These are phyloP conservation scores for Colletotrichum viniferum DNA, from an alignment of 2,329 filamentous ascomycete species.

Conservation along the genomic window DNA sequence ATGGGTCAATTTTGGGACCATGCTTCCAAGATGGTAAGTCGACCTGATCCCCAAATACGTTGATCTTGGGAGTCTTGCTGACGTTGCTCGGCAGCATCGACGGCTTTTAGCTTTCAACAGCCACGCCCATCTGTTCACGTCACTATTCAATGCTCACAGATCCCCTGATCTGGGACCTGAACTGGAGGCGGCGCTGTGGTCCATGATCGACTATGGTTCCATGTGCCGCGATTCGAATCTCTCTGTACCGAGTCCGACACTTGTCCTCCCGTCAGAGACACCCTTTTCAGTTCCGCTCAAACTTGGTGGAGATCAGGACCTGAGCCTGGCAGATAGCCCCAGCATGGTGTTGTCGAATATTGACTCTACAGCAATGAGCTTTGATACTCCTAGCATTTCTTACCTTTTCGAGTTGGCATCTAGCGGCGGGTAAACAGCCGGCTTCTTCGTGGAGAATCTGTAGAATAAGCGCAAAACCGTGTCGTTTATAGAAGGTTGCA, in stretches of 20 bases:
- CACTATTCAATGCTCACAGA: neutral
- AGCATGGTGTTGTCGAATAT: neutral
- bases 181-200: neutral
- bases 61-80: rapidly evolving
- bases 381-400: neutral
- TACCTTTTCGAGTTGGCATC: neutral
- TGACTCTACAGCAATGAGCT: neutral
- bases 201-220: neutral
- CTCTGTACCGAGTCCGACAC: neutral
- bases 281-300: neutral
- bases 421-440: neutral
- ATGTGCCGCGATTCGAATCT: neutral
- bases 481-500: neutral
- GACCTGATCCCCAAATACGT: rapidly evolving
- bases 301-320: rapidly evolving
- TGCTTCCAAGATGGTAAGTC: neutral
- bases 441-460: rapidly evolving
- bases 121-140: neutral
- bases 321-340: neutral
- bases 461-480: neutral
- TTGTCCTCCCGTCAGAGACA: neutral
- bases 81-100: rapidly evolving
- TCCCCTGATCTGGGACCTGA: neutral
- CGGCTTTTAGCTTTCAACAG: neutral
- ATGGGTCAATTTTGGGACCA: neutral